Percentiles rank a stretch among this genome's conserved stretches.
Evolutionary conservation across 306 rosid genomes (phyloP).

Genomic region (Boehmeria nivea): DNA sequence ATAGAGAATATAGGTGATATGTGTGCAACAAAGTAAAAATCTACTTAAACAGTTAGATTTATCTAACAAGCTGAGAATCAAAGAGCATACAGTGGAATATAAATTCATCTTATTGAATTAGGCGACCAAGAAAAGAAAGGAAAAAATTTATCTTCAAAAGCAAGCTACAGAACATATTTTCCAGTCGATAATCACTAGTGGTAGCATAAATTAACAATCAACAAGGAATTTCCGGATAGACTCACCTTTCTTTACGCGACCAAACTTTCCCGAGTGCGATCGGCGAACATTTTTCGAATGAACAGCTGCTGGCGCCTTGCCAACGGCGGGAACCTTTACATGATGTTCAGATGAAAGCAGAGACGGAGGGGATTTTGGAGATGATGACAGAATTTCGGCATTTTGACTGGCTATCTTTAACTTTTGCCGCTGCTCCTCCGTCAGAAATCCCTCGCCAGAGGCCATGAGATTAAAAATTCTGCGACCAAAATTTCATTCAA

Average conservation of each 20-base stretch:
- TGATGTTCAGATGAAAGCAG: conserved; percentile 61
- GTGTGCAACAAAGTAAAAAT: too few species aligned
- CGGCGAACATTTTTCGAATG: conserved; percentile 78
- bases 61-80: too few species aligned
- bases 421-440: conserved; percentile 77
- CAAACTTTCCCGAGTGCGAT: conserved; percentile 76
- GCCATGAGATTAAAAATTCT: conserved; percentile 46
- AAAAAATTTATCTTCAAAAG: too few species aligned
- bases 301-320: conserved; percentile 76
- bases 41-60: too few species aligned
- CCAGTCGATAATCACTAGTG: too few species aligned
- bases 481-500: too few species aligned
- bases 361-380: conserved; percentile 82
- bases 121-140: too few species aligned
- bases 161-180: too few species aligned
- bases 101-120: too few species aligned
- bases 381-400: conserved; percentile 66
- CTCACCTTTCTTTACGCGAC: conserved; percentile 86
- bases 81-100: too few species aligned
- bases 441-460: conserved; percentile 83
- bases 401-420: conserved; percentile 70
- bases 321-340: conserved; percentile 72
- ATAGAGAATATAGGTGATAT: too few species aligned
- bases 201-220: too few species aligned
- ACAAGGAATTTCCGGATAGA: background rate